Percentiles rank a stretch among this genome's conserved stretches.
phyloP scores from a whole-genome alignment of 2,329 filamentous ascomycete genomes.

The Pestalotiopsis sp. region DNA sequence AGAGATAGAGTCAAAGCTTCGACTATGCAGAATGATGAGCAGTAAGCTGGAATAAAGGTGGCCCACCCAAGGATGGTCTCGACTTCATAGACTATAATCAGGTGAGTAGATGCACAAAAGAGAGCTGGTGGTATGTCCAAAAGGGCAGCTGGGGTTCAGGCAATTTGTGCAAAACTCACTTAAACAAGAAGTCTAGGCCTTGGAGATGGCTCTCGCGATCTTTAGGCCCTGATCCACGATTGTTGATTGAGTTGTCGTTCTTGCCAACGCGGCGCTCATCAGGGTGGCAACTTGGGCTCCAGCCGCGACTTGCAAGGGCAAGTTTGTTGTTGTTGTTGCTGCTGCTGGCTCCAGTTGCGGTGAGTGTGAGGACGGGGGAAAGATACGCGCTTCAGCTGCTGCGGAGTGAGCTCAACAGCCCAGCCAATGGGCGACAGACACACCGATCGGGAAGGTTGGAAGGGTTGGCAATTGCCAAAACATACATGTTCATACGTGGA shows the following conservation, averaged over 20 bases:
- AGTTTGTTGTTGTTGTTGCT: not conserved
- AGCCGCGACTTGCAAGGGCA: not conserved
- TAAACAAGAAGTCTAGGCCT: not conserved
- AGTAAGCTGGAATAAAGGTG: not conserved
- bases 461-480: not conserved
- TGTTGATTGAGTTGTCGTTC: not conserved
- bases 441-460: slow-evolving; percentile 1
- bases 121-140: not conserved
- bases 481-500: slow-evolving; percentile 2
- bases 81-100: slow-evolving; percentile 1
- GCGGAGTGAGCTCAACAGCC: not conserved
- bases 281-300: not conserved
- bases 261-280: not conserved
- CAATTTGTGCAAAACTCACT: not conserved
- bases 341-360: slow-evolving; percentile 4
- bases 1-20: not conserved
- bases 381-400: not conserved
- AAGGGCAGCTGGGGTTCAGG: not conserved
- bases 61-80: not conserved
- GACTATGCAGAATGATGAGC: not conserved
- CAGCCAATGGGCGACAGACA: slow-evolving; percentile 11
- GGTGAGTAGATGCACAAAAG: not conserved
- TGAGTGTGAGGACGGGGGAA: not conserved
- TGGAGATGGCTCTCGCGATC: not conserved
- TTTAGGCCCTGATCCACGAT: not conserved